Conservation (phyloP, 202 grass and related monocot species). For the Hordeum pubiflorum region DNA sequence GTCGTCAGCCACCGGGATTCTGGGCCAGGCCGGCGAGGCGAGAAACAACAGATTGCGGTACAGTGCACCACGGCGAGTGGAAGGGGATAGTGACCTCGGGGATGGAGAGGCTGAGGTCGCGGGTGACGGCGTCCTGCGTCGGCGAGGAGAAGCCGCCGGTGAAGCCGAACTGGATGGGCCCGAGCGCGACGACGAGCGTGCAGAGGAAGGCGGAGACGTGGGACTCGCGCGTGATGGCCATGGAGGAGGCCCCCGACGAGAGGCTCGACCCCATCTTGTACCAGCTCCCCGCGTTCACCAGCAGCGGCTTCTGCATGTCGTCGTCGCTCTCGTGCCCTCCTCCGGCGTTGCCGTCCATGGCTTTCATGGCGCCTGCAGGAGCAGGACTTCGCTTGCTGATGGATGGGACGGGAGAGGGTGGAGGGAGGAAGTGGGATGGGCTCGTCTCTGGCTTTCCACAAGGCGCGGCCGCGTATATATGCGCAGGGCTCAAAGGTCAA, state of each 20-base stretch:
- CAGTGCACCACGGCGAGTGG: too few relatives aligned
- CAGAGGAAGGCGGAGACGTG: conserved; percentile 77
- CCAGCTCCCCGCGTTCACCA: conserved; percentile 73
- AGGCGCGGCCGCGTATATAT: too few relatives aligned
- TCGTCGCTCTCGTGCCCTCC: background rate
- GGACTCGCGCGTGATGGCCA: conserved; percentile 49
- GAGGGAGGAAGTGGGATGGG: too few relatives aligned
- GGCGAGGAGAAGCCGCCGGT: conserved; percentile 85
- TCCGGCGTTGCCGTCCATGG: too few relatives aligned
- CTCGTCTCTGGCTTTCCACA: too few relatives aligned
- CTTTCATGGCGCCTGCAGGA: too few relatives aligned
- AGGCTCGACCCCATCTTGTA: conserved; percentile 60
- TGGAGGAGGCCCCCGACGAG: conserved; percentile 41
- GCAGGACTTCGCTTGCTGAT: too few relatives aligned
- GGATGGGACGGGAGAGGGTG: too few relatives aligned
- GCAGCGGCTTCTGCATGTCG: conserved; percentile 39
- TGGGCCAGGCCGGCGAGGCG: too few relatives aligned
- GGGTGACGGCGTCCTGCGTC: conserved; percentile 58
- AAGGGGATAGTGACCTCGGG: conserved; percentile 37
- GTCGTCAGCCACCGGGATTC: too few relatives aligned
- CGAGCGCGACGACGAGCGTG: conserved; percentile 87
- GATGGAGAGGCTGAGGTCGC: conserved; percentile 65
- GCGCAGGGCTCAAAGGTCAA: too few relatives aligned
- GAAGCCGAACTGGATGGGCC: conserved; percentile 91
- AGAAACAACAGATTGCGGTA: too few relatives aligned